These are phyloP conservation scores for Thelonectria rubi DNA, from an alignment of 2,329 filamentous ascomycete genomes.

Conservation along the genomic window DNA sequence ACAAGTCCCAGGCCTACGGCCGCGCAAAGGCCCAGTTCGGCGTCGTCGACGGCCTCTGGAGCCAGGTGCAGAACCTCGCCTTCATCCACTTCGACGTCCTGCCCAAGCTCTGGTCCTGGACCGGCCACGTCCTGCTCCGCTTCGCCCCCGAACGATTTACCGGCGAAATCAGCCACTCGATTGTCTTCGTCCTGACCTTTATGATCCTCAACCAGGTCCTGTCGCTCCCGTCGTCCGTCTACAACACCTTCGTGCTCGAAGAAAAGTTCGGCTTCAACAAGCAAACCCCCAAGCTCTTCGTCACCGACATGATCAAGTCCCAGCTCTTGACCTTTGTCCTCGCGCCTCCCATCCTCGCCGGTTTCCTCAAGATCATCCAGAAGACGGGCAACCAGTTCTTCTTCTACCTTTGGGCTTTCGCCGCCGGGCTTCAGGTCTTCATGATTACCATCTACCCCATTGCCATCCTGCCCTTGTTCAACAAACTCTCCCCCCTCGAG, in stretches of 20 bases:
- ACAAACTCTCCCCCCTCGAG: slow-evolving; percentile 93
- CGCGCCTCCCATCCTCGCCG: slow-evolving; percentile 87
- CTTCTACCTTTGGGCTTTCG: slow-evolving; percentile 97
- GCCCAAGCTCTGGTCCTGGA: slow-evolving; percentile 87
- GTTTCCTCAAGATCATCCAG: slow-evolving; percentile 92
- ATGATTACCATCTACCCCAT: slow-evolving; percentile 97
- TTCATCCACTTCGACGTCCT: slow-evolving; percentile 92
- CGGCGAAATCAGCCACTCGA: slow-evolving; percentile 92
- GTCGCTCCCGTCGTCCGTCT: slow-evolving; percentile 83
- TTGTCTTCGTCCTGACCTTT: slow-evolving; percentile 90
- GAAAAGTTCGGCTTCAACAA: slow-evolving; percentile 99
- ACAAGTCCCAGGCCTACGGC: slow-evolving; percentile 96
- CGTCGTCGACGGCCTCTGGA: slow-evolving; percentile 82
- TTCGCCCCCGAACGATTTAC: slow-evolving; percentile 82
- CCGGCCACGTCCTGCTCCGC: slow-evolving; percentile 76
- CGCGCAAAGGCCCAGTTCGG: slow-evolving; percentile 93
- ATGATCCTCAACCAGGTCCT: slow-evolving; percentile 82
- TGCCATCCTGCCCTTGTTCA: slow-evolving; percentile 93
- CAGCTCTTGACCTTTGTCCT: slow-evolving; percentile 83
- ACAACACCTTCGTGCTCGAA: slow-evolving; percentile 95
- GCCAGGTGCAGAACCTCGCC: slow-evolving; percentile 86
- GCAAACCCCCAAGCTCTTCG: slow-evolving; percentile 87
- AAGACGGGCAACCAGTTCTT: slow-evolving; percentile 95
- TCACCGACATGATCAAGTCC: slow-evolving; percentile 91
- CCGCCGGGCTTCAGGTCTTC: slow-evolving; percentile 87